A percentile compares a stretch with the other conserved stretches of the same genome.
Evolutionary conservation across 164 flowering plant genomes (phyloP).

Genomic region (Piper betle): DNA sequence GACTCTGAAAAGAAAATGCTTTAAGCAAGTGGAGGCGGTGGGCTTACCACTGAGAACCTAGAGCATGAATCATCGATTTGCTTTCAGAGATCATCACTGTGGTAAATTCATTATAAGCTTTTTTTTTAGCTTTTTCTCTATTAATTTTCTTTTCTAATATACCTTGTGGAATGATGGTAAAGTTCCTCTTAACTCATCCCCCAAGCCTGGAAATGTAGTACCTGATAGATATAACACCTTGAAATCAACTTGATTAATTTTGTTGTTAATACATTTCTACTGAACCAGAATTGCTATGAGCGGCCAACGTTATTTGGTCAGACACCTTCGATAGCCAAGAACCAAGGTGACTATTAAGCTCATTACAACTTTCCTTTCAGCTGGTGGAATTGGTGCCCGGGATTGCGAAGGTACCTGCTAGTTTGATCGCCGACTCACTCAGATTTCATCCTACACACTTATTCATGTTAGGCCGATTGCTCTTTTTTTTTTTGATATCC

Average conservation of each 20-base stretch:
- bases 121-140: no score
- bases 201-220: neutral
- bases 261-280: neutral
- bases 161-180: neutral
- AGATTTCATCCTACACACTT: neutral
- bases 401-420: neutral
- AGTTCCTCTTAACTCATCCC: neutral
- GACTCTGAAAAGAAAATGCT: conserved; percentile 35
- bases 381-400: neutral
- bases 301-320: neutral
- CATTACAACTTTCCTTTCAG: no score
- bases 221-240: neutral
- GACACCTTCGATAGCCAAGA: neutral
- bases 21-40: conserved; percentile 55
- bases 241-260: neutral
- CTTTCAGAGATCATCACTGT: conserved; percentile 43
- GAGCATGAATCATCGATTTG: conserved; percentile 20
- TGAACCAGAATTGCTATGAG: neutral
- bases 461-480: neutral
- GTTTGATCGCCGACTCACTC: neutral
- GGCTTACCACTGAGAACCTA: conserved; percentile 21
- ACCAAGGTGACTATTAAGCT: no score
- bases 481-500: no score
- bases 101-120: conserved; percentile 27
- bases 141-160: neutral